These are phyloP conservation scores for Thermochaetoides thermophila DNA, from an alignment of 495 filamentous ascomycete genomes.

Conservation along the genomic window DNA sequence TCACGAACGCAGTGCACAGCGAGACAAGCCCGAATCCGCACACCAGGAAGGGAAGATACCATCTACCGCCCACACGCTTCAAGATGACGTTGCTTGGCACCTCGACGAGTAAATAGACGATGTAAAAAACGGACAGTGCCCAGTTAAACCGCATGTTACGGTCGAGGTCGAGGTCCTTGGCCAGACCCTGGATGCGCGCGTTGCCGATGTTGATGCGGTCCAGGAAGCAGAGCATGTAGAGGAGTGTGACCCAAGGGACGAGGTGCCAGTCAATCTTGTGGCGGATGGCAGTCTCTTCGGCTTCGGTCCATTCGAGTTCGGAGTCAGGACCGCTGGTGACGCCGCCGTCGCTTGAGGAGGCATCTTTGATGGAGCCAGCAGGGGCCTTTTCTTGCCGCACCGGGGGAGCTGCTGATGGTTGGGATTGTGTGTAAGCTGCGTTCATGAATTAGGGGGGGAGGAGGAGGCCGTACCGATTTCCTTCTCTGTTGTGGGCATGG, in stretches of 20 bases:
- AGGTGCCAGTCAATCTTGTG: slow-evolving; percentile 37
- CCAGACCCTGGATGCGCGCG: slow-evolving; percentile 47
- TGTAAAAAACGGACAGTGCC: slow-evolving; percentile 47
- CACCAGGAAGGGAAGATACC: slow-evolving; percentile 49
- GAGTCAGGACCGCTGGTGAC: slow-evolving; percentile 10
- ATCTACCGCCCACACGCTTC: slow-evolving; percentile 42
- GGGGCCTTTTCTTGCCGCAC: no score
- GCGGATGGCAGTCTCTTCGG: slow-evolving; percentile 35
- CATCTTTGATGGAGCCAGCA: no score
- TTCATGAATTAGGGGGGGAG: no score
- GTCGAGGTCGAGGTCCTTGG: slow-evolving; percentile 35
- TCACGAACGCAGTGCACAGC: slow-evolving; percentile 31
- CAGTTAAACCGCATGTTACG: slow-evolving; percentile 38
- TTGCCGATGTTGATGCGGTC: slow-evolving; percentile 50
- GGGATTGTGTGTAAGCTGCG: no score
- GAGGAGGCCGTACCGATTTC: no score
- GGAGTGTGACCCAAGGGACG: slow-evolving; percentile 36
- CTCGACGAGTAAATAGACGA: slow-evolving; percentile 52
- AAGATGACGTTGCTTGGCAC: slow-evolving; percentile 51
- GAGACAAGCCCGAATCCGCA: slow-evolving; percentile 32
- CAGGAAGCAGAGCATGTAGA: slow-evolving; percentile 35
- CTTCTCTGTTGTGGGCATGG: no score
- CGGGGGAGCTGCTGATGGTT: no score
- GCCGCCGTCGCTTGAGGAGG: slow-evolving; percentile 7
- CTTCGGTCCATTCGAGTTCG: slow-evolving; percentile 29